Conservation (phyloP, 2,329 filamentous ascomycete species). For the Fusarium sp. region DNA sequence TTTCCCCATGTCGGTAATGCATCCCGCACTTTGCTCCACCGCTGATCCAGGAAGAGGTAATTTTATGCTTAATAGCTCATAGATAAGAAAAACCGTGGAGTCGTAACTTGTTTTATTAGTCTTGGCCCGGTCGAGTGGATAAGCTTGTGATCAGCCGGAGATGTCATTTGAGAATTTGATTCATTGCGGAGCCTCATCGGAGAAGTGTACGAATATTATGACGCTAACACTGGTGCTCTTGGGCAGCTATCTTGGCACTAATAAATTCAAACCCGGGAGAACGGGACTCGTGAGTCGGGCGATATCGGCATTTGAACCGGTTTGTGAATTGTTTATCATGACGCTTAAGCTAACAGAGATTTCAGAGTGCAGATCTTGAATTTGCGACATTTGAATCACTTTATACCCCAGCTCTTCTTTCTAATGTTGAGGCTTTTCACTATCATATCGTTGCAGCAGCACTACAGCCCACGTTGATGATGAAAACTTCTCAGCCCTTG, state of each 20-base stretch:
- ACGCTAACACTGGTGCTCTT: neutral
- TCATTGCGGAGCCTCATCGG: constrained; percentile 10
- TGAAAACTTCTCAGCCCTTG: neutral
- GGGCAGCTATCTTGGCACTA: neutral
- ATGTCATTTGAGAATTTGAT: neutral
- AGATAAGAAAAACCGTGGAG: constrained; percentile 16
- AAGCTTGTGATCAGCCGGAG: neutral
- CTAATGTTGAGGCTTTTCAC: neutral
- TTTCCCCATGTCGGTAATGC: constrained; percentile 6
- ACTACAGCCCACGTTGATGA: fast-evolving
- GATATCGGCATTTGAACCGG: constrained; percentile 1
- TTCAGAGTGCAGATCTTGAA: neutral
- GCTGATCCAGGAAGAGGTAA: neutral
- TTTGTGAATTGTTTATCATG: neutral
- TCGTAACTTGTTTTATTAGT: neutral
- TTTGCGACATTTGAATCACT: no score
- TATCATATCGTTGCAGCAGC: fast-evolving
- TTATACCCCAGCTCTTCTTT: no score
- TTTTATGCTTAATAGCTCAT: constrained; percentile 29
- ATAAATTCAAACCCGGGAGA: neutral
- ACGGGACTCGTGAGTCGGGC: neutral
- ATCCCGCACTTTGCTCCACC: constrained; percentile 7
- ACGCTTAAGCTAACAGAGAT: neutral
- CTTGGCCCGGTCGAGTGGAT: constrained; percentile 8
- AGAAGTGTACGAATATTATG: constrained; percentile 15